A percentile compares a stretch with the other conserved stretches of the same genome.
Evolutionary conservation across 352 stramenopile genomes (phyloP).

Genomic region (Phytophthora constricta): DNA sequence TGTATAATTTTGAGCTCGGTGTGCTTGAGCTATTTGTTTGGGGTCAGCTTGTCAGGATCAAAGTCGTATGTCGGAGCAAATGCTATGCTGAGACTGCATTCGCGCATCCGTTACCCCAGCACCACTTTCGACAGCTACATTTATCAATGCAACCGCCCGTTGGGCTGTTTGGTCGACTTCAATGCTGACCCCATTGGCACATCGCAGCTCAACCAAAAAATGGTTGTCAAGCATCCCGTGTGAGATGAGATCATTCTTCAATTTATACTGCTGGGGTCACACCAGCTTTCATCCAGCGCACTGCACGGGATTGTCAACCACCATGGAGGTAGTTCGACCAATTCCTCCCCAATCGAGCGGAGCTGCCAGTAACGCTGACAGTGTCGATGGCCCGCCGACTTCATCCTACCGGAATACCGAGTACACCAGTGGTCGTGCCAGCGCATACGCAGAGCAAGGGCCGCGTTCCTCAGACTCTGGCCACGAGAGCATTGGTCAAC

Average conservation of each 20-base stretch:
- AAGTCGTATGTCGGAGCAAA: too few relatives aligned
- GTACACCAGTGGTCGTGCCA: slow-evolving; percentile 28
- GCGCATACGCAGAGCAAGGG: slow-evolving; percentile 20
- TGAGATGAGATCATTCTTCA: slow-evolving; percentile 40
- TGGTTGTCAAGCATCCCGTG: too few relatives aligned
- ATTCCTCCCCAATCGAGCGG: slow-evolving; percentile 20
- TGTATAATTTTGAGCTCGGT: slow-evolving; percentile 39
- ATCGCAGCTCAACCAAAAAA: not conserved
- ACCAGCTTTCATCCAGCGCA: slow-evolving; percentile 7
- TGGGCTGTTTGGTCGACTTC: not conserved
- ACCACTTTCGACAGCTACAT: slow-evolving; percentile 1
- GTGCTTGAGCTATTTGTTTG: not conserved
- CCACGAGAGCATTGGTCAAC: slow-evolving; percentile 16
- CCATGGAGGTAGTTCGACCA: slow-evolving; percentile 38
- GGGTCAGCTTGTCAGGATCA: too few relatives aligned
- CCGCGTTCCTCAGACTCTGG: slow-evolving; percentile 23
- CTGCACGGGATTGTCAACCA: slow-evolving; percentile 1
- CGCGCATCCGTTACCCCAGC: slow-evolving; percentile 27
- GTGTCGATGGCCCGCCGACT: not conserved
- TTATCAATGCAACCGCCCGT: slow-evolving; percentile 16
- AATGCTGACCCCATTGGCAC: too few relatives aligned
- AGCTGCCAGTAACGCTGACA: not conserved
- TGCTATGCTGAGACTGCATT: not conserved
- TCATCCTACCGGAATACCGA: slow-evolving; percentile 31
- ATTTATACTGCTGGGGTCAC: slow-evolving; percentile 22